Percentiles rank a stretch among this genome's conserved stretches.
Evolutionary conservation across 2,329 filamentous ascomycete species (phyloP).

Genomic region (Venturia carpophila): DNA sequence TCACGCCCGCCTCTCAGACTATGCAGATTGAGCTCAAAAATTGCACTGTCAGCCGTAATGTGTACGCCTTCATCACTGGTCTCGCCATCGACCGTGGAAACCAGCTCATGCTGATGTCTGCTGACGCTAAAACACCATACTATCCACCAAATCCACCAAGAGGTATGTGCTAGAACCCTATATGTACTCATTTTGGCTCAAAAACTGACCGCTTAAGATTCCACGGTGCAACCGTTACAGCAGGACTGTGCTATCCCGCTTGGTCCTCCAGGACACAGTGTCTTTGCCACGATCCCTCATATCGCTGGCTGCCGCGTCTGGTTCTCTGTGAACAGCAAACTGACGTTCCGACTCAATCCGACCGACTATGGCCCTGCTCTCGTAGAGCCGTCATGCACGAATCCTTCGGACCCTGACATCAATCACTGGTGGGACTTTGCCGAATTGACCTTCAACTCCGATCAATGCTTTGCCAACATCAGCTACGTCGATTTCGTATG

Average conservation of each 20-base stretch:
- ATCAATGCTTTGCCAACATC: conserved; percentile 48
- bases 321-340: conserved; percentile 53
- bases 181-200: conserved; percentile 29
- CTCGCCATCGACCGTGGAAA: conserved; percentile 55
- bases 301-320: conserved; percentile 65
- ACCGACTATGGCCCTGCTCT: conserved; percentile 61
- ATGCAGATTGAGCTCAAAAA: conserved; percentile 58
- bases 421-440: conserved; percentile 39
- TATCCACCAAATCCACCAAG: conserved; percentile 52
- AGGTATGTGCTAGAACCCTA: background rate
- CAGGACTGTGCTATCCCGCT: conserved; percentile 57
- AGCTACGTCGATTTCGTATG: conserved; percentile 69
- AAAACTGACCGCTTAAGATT: conserved; percentile 29
- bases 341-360: conserved; percentile 64
- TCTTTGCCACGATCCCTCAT: conserved; percentile 57
- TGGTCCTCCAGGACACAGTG: conserved; percentile 52
- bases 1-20: conserved; percentile 27
- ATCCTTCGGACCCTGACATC: conserved; percentile 45
- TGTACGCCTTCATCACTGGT: conserved; percentile 67
- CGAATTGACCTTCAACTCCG: conserved; percentile 42
- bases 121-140: conserved; percentile 59
- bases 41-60: conserved; percentile 51
- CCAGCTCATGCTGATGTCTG: conserved; percentile 53
- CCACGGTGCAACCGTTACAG: conserved; percentile 37
- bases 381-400: conserved; percentile 67